Base-by-base conservation (phyloP, 352 stramenopile species). In the Sclerospora graminicola region DNA sequence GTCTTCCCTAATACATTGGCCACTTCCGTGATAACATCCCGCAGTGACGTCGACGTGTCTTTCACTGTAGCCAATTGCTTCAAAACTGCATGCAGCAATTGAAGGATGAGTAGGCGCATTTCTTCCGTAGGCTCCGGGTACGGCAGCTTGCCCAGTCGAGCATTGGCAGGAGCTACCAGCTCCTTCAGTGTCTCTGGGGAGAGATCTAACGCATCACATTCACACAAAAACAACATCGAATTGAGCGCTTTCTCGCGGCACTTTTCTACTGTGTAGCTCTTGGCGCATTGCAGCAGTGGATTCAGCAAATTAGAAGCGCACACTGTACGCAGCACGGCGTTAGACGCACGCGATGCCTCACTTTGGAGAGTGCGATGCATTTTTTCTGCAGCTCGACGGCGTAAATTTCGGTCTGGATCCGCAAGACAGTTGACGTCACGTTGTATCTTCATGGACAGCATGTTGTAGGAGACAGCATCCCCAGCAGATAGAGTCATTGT, bases 101-200 rank as follows among this genome's bases (percentile, higher is more conserved):
- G 74, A 20, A 90, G 42, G 32, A 93, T 40, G 18, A 80, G 50
- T 41, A 93, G 31, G 1, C 81, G 78, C 39, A 90, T 83, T 57
- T 93, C 81, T 41, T 93, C 81, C 7, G 81, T 84, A 2, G 77
- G 66, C 51, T 93, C 81, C 1, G 71, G 58, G 24, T 75, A 93
- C 37, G 81, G 81, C 29, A 87, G 39, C 48, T 84, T 84, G 49
- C 81, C 81, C 29, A 90, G 45, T n/a, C 81, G 74, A 15, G 45
- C 54, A 14, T 56, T 43, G 4, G 74, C 54, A 44, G 87, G 54
- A 20, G 49, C 34, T 27, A 85, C 60, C 19, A 90, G 20, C 31
- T 78, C 60, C 14, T 68, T 57, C 29, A 84, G 45, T 32, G 67
- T 68, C 14, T 31, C 21, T 8, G 60, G 19, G 11, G 67, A 73